Evolutionary conservation across 108 stramenopile species (phyloP).

Genomic region (Fragilariopsis cylindrus): DNA sequence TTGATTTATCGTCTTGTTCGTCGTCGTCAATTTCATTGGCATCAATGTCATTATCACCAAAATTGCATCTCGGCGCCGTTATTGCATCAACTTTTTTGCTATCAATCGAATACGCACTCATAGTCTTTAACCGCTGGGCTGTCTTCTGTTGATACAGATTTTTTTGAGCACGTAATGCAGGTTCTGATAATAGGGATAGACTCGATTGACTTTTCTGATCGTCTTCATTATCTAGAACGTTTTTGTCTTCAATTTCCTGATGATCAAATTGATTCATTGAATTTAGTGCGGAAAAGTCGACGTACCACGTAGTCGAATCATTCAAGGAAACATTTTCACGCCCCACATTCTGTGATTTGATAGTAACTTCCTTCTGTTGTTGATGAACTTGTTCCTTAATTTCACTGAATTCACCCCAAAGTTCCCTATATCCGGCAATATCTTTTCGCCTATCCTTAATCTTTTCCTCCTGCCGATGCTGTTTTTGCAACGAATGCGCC

Average conservation of each 20-base stretch:
- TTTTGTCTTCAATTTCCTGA: background rate
- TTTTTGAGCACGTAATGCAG: slow-evolving; percentile 20
- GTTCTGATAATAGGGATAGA: slow-evolving; percentile 30
- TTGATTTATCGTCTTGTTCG: background rate
- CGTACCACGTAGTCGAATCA: slow-evolving; percentile 12
- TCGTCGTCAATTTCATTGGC: slow-evolving; percentile 10
- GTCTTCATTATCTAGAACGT: slow-evolving; percentile 9
- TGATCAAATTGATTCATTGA: background rate
- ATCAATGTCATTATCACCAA: slow-evolving; percentile 8
- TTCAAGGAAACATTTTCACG: background rate
- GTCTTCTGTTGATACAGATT: slow-evolving; percentile 19
- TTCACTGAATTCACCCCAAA: slow-evolving; percentile 41
- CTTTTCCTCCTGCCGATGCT: slow-evolving; percentile 26
- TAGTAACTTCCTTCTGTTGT: background rate
- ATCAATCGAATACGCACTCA: background rate
- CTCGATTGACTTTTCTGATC: slow-evolving; percentile 25
- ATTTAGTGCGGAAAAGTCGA: slow-evolving; percentile 18
- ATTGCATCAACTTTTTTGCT: background rate
- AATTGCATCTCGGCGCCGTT: background rate
- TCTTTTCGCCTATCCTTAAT: slow-evolving; percentile 38
- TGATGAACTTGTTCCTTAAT: slow-evolving; percentile 25
- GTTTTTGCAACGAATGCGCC: slow-evolving; percentile 19
- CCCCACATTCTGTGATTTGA: background rate
- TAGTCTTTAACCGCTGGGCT: background rate
- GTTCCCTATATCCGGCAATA: slow-evolving; percentile 25